phyloP scores from a whole-genome alignment of 1,284 basidiomycete species.

The Retiboletus fuscus region DNA sequence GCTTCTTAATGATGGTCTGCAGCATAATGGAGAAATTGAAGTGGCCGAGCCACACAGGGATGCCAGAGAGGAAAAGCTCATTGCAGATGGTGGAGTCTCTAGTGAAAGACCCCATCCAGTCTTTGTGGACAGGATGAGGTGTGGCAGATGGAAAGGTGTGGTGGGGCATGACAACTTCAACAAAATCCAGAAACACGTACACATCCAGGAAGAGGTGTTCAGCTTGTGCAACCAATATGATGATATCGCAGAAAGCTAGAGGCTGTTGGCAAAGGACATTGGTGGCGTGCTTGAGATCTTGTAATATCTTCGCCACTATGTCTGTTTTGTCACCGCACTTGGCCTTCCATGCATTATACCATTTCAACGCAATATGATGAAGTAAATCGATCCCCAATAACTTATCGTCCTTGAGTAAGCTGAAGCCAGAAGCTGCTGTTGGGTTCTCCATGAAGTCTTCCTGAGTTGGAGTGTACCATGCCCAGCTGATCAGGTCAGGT shows the following conservation, averaged over 20 bases:
- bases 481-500: background rate
- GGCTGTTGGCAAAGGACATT: background rate
- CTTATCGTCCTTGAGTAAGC: background rate
- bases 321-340: too few relatives aligned
- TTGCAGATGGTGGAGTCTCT: too few relatives aligned
- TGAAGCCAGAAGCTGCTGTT: background rate
- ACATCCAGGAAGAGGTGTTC: background rate
- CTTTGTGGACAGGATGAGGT: too few relatives aligned
- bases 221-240: background rate
- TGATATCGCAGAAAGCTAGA: background rate
- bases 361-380: background rate
- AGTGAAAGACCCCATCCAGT: too few relatives aligned
- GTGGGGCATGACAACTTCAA: too few relatives aligned
- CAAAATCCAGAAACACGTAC: too few relatives aligned
- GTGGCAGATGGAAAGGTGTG: too few relatives aligned
- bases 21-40: background rate
- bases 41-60: background rate
- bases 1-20: background rate
- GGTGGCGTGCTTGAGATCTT: background rate
- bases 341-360: background rate
- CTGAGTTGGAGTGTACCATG: slow-evolving; percentile 4
- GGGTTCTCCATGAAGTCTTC: background rate
- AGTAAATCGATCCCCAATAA: background rate
- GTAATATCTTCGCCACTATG: too few relatives aligned
- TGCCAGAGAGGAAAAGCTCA: too few relatives aligned